These are phyloP conservation scores for Suhomyces sp. DNA, from an alignment of 805 yeast genomes.

Conservation along the genomic window DNA sequence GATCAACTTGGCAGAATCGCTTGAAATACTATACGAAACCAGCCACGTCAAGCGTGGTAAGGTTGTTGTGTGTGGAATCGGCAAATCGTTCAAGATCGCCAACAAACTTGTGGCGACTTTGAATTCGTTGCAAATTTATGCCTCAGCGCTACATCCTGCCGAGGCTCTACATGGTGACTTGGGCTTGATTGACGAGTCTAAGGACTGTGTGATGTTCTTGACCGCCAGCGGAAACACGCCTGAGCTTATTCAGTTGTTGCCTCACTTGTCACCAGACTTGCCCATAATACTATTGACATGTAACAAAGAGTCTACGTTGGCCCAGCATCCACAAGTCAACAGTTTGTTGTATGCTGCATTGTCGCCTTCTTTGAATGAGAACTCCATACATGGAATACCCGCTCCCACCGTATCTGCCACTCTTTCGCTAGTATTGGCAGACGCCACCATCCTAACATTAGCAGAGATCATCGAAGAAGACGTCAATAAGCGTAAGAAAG, in stretches of 20 bases:
- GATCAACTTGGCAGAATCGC: constrained; percentile 40
- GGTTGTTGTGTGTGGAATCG: constrained; percentile 76
- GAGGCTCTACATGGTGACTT: constrained; percentile 92
- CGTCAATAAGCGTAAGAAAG: constrained; percentile 45
- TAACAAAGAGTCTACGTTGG: constrained; percentile 51
- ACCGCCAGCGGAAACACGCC: constrained; percentile 84
- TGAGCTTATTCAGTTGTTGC: constrained; percentile 58
- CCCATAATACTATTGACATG: constrained; percentile 67
- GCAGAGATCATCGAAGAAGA: constrained; percentile 65
- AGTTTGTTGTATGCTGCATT: constrained; percentile 61
- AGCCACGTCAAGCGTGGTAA: constrained; percentile 51
- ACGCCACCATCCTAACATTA: constrained; percentile 72
- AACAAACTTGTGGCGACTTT: constrained; percentile 76
- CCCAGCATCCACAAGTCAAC: constrained; percentile 47
- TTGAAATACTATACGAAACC: constrained; percentile 35
- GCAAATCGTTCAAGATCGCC: constrained; percentile 80
- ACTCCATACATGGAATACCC: constrained; percentile 67
- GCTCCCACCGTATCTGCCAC: constrained; percentile 90
- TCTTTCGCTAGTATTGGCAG: constrained; percentile 69
- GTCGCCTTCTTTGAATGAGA: constrained; percentile 57
- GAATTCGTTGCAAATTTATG: constrained; percentile 70
- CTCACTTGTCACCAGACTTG: constrained; percentile 52
- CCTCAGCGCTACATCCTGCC: constrained; percentile 71
- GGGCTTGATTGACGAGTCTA: constrained; percentile 58
- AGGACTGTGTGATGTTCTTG: constrained; percentile 59